Evolutionary conservation across 2,329 filamentous ascomycete species (phyloP).

Genomic region (Trichoderma asperellum): DNA sequence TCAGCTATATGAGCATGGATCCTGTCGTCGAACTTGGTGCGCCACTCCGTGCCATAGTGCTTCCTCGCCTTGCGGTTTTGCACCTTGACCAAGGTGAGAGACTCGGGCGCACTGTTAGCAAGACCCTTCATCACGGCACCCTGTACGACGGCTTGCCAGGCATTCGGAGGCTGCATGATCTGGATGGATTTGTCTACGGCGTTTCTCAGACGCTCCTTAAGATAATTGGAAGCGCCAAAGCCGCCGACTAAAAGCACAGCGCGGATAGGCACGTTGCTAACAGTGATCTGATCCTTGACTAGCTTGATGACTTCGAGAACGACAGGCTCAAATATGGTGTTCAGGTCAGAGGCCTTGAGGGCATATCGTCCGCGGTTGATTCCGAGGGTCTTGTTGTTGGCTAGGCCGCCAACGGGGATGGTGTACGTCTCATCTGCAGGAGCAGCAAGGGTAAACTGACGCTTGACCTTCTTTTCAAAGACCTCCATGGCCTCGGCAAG

Average conservation of each 20-base stretch:
- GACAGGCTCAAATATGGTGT: slow-evolving; percentile 50
- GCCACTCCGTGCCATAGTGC: slow-evolving; percentile 48
- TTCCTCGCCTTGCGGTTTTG: slow-evolving; percentile 49
- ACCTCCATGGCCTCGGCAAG: slow-evolving; percentile 46
- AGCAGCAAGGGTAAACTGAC: slow-evolving; percentile 10
- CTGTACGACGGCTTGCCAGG: slow-evolving; percentile 53
- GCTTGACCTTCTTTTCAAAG: slow-evolving; percentile 45
- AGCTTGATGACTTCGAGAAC: slow-evolving; percentile 49
- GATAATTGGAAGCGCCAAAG: slow-evolving; percentile 51
- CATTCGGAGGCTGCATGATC: slow-evolving; percentile 51
- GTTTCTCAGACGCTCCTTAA: slow-evolving; percentile 46
- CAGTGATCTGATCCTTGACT: slow-evolving; percentile 49
- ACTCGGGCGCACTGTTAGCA: slow-evolving; percentile 41
- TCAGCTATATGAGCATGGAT: slow-evolving; percentile 39
- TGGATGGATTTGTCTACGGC: slow-evolving; percentile 42
- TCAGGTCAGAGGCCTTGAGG: slow-evolving; percentile 46
- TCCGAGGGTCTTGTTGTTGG: slow-evolving; percentile 45
- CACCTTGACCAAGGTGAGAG: slow-evolving; percentile 44
- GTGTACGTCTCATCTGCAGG: slow-evolving; percentile 38
- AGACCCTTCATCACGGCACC: slow-evolving; percentile 56
- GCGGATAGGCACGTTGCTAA: slow-evolving; percentile 44
- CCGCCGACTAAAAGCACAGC: slow-evolving; percentile 52
- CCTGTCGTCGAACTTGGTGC: slow-evolving; percentile 39
- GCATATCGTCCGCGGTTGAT: slow-evolving; percentile 44
- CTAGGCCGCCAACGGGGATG: slow-evolving; percentile 47